phyloP scores from a whole-genome alignment of 257 asterid species.

The Salvia hispanica region DNA sequence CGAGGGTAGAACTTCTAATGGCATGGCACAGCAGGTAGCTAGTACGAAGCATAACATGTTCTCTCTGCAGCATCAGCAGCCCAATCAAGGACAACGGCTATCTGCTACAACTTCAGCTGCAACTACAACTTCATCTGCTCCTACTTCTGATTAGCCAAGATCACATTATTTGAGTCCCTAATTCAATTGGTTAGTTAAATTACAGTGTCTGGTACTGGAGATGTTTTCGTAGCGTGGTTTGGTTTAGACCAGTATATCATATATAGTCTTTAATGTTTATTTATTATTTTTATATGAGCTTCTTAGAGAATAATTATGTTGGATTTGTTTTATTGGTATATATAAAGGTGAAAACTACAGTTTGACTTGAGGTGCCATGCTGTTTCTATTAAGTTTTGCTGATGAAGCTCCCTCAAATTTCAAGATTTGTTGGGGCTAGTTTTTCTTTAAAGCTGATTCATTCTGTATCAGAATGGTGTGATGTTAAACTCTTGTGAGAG shows the following conservation, averaged over 20 bases:
- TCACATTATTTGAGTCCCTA: background rate
- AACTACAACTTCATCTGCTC: slow-evolving; percentile 29
- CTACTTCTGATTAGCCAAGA: slow-evolving; percentile 43
- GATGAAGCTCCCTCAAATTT: background rate
- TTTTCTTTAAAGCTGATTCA: background rate
- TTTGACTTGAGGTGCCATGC: slow-evolving; percentile 18
- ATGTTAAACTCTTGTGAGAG: no score
- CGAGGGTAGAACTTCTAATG: slow-evolving; percentile 47
- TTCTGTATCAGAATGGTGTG: no score
- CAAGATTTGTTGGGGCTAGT: background rate
- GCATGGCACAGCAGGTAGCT: slow-evolving; percentile 40
- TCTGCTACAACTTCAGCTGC: slow-evolving; percentile 41
- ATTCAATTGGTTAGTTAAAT: slow-evolving; percentile 17
- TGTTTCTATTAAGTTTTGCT: background rate
- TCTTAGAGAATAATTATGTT: slow-evolving; percentile 29
- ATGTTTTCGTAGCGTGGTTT: background rate
- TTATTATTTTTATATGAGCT: slow-evolving; percentile 30
- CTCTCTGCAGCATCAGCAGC: slow-evolving; percentile 48
- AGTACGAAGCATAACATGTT: slow-evolving; percentile 55
- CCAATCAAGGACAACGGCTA: slow-evolving; percentile 44
- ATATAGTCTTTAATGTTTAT: slow-evolving; percentile 7
- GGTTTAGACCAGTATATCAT: slow-evolving; percentile 30
- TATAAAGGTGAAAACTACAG: slow-evolving; percentile 32
- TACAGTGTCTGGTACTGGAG: slow-evolving; percentile 22
- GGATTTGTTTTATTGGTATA: slow-evolving; percentile 27